Evolutionary conservation across 768 basidiomycete genomes (phyloP).

Genomic region (Mrakia hoshinonis): DNA sequence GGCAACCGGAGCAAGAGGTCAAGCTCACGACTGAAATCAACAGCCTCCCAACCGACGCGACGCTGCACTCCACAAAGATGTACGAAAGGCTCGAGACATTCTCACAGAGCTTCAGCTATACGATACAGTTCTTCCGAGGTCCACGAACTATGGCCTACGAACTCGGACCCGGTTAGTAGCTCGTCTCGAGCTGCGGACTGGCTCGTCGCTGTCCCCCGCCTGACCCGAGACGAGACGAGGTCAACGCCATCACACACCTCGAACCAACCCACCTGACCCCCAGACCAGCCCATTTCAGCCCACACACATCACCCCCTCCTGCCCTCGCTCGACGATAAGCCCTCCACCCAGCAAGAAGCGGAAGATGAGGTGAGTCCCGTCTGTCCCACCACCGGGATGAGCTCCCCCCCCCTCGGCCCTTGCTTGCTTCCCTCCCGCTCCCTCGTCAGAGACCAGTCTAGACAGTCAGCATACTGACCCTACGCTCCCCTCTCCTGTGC

Average conservation of each 20-base stretch:
- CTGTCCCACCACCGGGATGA: background rate
- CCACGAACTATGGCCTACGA: no score
- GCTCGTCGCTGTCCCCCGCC: no score
- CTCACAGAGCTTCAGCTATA: no score
- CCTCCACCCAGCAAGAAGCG: conserved; percentile 9
- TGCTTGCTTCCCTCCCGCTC: background rate
- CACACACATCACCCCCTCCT: background rate
- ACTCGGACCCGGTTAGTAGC: no score
- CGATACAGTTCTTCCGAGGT: no score
- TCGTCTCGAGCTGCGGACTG: no score
- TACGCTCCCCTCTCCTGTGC: background rate
- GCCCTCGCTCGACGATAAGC: background rate
- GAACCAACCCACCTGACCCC: background rate
- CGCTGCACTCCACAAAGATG: background rate
- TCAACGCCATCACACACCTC: no score
- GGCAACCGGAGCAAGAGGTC: background rate
- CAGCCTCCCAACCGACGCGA: background rate
- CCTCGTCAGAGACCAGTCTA: background rate
- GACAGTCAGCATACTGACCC: background rate
- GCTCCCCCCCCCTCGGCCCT: background rate
- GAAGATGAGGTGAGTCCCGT: conserved; percentile 12
- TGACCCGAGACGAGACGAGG: no score
- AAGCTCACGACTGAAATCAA: conserved; percentile 3
- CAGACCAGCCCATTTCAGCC: background rate
- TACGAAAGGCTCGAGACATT: background rate